Base-by-base conservation (phyloP, 139 green algal species). In the Pycnococcus provasolii region DNA sequence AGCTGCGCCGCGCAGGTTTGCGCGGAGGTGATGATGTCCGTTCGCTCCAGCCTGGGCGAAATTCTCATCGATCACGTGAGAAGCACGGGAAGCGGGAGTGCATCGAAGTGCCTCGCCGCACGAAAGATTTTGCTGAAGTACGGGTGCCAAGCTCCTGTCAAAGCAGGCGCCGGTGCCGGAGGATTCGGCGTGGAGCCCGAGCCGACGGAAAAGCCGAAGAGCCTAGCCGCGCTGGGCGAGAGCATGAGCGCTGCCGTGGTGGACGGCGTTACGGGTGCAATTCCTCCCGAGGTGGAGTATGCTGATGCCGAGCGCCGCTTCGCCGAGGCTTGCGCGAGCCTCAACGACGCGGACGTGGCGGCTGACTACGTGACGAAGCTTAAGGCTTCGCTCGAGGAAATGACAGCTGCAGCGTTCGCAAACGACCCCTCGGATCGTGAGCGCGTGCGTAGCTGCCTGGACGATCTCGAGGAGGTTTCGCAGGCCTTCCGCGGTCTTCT, bases 351-450 rank as follows among this genome's bases (percentile, higher is more conserved):
- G 9, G 73, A 79, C 57, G 68, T 79, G 11, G 73, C 60, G 42
- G 62, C 69, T 9, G 73, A 79, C 53, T 79, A 81, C 68, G 58
- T 88, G 26, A 47, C 42, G 37, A 96, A 96, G 82, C 79, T 97
- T 62, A 68, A 79, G 39, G 41, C 73, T 15, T 85, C 95, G 79
- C 75, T 97, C 54, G 91, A 95, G 52, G 68, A 73, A 6, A 67
- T 83, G 45, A 26, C 26, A 26, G 50, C 9, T 44, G 41, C 42
- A 1, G 70, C 8, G 68, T 43, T 63, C 37, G 9, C 11, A 0
- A 8, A 9, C 11, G 11, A 9, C 11, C 9, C 57, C 57, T 9
- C 57, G 48, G 48, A 55, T 55, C 48, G 48, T 11, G 48, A 55
- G 48, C 48, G 48, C 48, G 11, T 55, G 48, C 48, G 11, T 11